A percentile compares a stretch with the other conserved stretches of the same genome.
These are phyloP conservation scores for Trichophyton verrucosum DNA, from an alignment of 2,329 filamentous ascomycete species.

Conservation along the genomic window DNA sequence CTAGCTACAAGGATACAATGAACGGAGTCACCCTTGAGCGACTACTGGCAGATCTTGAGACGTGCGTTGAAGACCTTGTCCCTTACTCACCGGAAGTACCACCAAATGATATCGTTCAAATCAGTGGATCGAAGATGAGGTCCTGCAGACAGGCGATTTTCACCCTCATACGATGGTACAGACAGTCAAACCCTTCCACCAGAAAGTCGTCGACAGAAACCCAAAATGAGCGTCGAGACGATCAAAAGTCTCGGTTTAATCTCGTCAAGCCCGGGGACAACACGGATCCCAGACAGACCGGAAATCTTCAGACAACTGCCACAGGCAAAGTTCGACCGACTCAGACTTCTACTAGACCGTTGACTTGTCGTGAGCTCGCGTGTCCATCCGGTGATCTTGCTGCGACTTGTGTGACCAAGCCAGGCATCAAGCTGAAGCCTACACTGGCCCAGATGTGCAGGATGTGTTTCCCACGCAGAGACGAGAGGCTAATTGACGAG, in stretches of 20 bases:
- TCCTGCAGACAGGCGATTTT: background rate
- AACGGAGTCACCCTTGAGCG: background rate
- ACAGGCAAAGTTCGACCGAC: background rate
- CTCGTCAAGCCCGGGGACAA: background rate
- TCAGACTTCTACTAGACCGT: background rate
- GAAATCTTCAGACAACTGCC: no score
- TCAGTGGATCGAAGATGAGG: background rate
- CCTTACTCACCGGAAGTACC: background rate
- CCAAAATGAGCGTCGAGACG: background rate
- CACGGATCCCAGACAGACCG: background rate
- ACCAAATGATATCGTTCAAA: background rate
- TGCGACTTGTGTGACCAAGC: background rate
- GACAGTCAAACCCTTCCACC: background rate
- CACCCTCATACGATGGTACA: background rate
- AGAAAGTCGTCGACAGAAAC: background rate
- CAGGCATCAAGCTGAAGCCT: background rate
- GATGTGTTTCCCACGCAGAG: background rate
- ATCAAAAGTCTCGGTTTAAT: background rate
- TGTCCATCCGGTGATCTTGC: background rate
- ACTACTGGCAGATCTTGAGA: background rate
- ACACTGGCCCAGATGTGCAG: background rate
- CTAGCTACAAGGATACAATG: background rate
- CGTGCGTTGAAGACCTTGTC: background rate
- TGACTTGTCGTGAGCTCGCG: background rate
- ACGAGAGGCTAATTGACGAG: background rate